Conservation (phyloP, 345 rosid genomes). For the Geranium rotundifolium region DNA sequence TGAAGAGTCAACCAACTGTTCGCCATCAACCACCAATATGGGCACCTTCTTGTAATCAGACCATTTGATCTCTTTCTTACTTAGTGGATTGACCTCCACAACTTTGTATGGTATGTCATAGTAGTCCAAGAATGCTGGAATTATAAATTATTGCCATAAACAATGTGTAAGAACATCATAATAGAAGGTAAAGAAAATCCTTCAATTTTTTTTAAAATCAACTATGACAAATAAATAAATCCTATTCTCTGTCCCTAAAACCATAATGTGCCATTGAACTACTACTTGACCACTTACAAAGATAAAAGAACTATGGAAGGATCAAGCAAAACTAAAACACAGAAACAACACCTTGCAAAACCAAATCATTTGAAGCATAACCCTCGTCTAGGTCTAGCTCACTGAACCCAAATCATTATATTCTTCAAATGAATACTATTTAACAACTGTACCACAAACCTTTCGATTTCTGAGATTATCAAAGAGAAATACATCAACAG, state of each 20-base stretch:
- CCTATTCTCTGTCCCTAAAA: slow-evolving; percentile 33
- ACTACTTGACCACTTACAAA: too few relatives aligned
- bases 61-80: slow-evolving; percentile 42
- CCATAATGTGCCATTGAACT: slow-evolving; percentile 33
- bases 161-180: not conserved
- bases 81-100: slow-evolving; percentile 40
- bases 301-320: too few relatives aligned
- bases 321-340: too few relatives aligned
- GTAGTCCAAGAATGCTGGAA: slow-evolving; percentile 39
- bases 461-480: not conserved
- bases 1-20: slow-evolving; percentile 38
- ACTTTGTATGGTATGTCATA: slow-evolving; percentile 38
- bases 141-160: not conserved
- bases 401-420: too few relatives aligned
- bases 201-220: not conserved
- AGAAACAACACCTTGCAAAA: too few relatives aligned
- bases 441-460: not conserved
- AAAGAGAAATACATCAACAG: not conserved
- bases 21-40: slow-evolving; percentile 33
- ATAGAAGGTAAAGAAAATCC: not conserved
- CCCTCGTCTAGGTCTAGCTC: too few relatives aligned
- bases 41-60: slow-evolving; percentile 44
- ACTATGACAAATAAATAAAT: too few relatives aligned
- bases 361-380: too few relatives aligned
- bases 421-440: too few relatives aligned